Base-by-base conservation (phyloP, 2,329 filamentous ascomycete genomes). In the Fusarium heterosporum region DNA sequence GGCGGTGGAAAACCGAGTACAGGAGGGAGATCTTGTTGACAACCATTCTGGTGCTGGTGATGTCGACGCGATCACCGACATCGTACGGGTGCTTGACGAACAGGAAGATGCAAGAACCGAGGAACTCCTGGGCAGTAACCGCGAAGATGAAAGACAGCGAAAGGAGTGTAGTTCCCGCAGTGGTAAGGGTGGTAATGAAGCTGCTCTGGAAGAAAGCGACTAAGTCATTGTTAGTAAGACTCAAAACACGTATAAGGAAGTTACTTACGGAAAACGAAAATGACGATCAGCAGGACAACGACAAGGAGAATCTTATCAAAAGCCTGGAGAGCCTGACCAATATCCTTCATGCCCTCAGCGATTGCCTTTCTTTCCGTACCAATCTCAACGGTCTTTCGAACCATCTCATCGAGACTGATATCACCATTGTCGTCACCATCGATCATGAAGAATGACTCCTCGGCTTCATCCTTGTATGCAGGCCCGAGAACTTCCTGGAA, bases 71-170 rank as follows among this genome's bases (percentile, higher is more conserved):
- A 77, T 99, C 96, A 63, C 95, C 94, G 22, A 98, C 93, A 76
- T 99, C 96, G 77, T 92, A 98, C 0, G 96, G 95, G 77, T 99
- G 96, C 83, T 99, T 99, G 82, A 98, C 93, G 74, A 99, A 99
- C 2, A 99, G 83, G 83, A 99, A 99, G 74, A 99, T 97, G 82
- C 95, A 98, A 36, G 94, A 97, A 74, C 95, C 95, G n/a, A 99
- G 87, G 66, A 99, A 91, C 78, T 99, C 96, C 79, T 97, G 94
- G 5, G 91, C 90, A 2, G 94, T 97, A 55, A 91, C 90, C 25
- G 94, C 90, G 78, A 99, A 98, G 71, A 97, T 91, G 81, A 99
- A 99, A 6, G 95, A 97, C n/a, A 98, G 83, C 8, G 95, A 98
- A 11, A 99, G 88, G 40, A 99, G 85, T 0, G 96, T 91, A 3